Conservation (phyloP, 352 stramenopile species). For the Globisporangium okanoganense region DNA sequence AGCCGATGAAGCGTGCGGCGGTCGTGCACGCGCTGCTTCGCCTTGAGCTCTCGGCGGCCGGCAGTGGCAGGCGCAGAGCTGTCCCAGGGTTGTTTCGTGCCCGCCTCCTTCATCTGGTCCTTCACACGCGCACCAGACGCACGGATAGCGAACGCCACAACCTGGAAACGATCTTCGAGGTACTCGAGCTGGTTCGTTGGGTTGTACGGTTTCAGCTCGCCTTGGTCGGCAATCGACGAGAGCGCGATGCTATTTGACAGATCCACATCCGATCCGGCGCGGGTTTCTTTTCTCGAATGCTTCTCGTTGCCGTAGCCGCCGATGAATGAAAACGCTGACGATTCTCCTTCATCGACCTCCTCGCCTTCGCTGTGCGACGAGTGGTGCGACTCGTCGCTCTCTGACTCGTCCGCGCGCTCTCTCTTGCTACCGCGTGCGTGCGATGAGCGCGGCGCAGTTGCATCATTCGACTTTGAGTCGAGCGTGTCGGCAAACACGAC, state of each 20-base stretch:
- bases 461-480: constrained; percentile 25
- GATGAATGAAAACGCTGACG: constrained; percentile 69
- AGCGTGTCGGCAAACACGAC: constrained; percentile 60
- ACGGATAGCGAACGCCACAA: constrained; percentile 85
- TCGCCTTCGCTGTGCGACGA: constrained; percentile 17
- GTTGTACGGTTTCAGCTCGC: constrained; percentile 80
- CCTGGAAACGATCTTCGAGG: constrained; percentile 85
- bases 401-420: constrained; percentile 20
- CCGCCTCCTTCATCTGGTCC: constrained; percentile 88
- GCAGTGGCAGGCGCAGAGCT: constrained; percentile 55
- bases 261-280: constrained; percentile 10
- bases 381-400: constrained; percentile 20
- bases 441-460: background rate
- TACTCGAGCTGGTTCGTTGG: constrained; percentile 85
- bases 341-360: constrained; percentile 25
- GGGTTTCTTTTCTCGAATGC: constrained; percentile 13
- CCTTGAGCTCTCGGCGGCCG: constrained; percentile 76
- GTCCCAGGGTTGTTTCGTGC: constrained; percentile 79
- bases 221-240: constrained; percentile 41
- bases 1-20: constrained; percentile 60
- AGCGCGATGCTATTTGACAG: constrained; percentile 23
- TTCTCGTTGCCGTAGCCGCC: constrained; percentile 51
- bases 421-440: constrained; percentile 1
- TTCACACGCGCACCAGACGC: constrained; percentile 81
- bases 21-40: constrained; percentile 82